Percentiles rank a stretch among this genome's conserved stretches.
These are phyloP conservation scores for Microsporum ferrugineum DNA, from an alignment of 2,329 filamentous ascomycete species.

Conservation along the genomic window DNA sequence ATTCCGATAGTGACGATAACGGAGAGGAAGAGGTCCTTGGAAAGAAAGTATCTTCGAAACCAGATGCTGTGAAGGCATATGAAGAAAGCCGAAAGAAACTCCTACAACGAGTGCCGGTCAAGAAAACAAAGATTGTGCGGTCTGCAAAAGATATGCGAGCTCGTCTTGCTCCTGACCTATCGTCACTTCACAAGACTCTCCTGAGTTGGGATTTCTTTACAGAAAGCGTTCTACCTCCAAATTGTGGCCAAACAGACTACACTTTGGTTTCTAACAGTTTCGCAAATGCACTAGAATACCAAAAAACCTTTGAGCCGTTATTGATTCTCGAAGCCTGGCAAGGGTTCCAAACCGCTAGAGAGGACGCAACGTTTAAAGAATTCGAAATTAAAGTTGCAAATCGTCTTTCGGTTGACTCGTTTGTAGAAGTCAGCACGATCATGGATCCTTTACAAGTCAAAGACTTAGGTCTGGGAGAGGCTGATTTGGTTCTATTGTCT, in stretches of 20 bases:
- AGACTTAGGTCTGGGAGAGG: constrained; percentile 64
- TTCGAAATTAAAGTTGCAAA: constrained; percentile 83
- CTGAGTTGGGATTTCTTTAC: constrained; percentile 95
- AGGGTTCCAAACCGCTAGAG: constrained; percentile 77
- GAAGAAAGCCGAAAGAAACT: constrained; percentile 37
- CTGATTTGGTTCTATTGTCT: constrained; percentile 81
- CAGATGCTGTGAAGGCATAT: constrained; percentile 35
- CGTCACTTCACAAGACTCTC: constrained; percentile 70
- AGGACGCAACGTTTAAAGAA: constrained; percentile 67
- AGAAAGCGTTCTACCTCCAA: constrained; percentile 71
- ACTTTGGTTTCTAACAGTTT: constrained; percentile 68
- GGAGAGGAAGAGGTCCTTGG: constrained; percentile 45
- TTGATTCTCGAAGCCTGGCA: constrained; percentile 93
- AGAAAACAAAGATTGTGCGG: constrained; percentile 67
- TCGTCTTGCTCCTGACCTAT: constrained; percentile 78
- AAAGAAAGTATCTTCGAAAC: constrained; percentile 28
- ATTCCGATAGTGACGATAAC: constrained; percentile 64
- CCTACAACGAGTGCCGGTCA: constrained; percentile 59
- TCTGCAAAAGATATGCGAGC: constrained; percentile 91
- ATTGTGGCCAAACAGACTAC: constrained; percentile 57
- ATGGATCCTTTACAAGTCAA: constrained; percentile 60
- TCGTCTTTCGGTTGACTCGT: constrained; percentile 81
- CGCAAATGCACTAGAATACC: constrained; percentile 63
- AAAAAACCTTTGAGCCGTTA: constrained; percentile 79
- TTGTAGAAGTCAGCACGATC: constrained; percentile 78